These are phyloP conservation scores for Pythium dissotocum DNA, from an alignment of 352 stramenopile genomes.

Conservation along the genomic window DNA sequence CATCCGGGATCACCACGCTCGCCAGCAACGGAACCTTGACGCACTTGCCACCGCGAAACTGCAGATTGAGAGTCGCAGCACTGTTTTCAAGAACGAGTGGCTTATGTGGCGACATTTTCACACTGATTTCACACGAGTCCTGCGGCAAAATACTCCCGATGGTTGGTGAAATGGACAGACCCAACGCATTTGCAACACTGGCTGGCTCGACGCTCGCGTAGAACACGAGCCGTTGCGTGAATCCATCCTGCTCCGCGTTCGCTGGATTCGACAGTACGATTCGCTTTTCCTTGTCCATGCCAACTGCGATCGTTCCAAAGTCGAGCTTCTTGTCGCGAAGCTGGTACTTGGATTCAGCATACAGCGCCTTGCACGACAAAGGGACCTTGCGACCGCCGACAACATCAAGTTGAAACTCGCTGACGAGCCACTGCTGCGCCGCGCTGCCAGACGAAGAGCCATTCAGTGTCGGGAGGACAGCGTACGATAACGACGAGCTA, in stretches of 20 bases:
- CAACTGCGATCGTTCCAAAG: conserved; percentile 80
- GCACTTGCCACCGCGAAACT: conserved; percentile 75
- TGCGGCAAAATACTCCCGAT: conserved; percentile 48
- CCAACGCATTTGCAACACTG: conserved; percentile 34
- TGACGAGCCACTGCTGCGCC: conserved; percentile 32
- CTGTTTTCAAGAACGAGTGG: conserved; percentile 41
- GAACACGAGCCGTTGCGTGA: conserved; percentile 39
- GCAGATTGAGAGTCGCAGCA: conserved; percentile 42
- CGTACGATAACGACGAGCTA: conserved; percentile 11
- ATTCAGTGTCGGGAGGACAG: neutral
- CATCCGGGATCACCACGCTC: conserved; percentile 77
- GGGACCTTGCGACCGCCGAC: conserved; percentile 46
- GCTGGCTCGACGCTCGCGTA: conserved; percentile 64
- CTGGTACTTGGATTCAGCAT: conserved; percentile 53
- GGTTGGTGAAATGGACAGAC: conserved; percentile 43
- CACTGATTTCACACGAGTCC: conserved; percentile 50
- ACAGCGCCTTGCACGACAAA: conserved; percentile 51
- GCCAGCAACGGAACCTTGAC: conserved; percentile 64
- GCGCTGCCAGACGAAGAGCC: neutral
- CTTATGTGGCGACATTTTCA: conserved; percentile 61
- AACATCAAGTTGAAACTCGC: conserved; percentile 57
- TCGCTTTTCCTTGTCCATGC: conserved; percentile 63
- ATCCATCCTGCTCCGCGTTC: conserved; percentile 13
- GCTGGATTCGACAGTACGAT: conserved; percentile 45
- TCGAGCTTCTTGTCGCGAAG: conserved; percentile 79